A percentile compares a stretch with the other conserved stretches of the same genome.
These are phyloP conservation scores for Trichoderma cornu-damae DNA, from an alignment of 2,329 filamentous ascomycete species.

Conservation along the genomic window DNA sequence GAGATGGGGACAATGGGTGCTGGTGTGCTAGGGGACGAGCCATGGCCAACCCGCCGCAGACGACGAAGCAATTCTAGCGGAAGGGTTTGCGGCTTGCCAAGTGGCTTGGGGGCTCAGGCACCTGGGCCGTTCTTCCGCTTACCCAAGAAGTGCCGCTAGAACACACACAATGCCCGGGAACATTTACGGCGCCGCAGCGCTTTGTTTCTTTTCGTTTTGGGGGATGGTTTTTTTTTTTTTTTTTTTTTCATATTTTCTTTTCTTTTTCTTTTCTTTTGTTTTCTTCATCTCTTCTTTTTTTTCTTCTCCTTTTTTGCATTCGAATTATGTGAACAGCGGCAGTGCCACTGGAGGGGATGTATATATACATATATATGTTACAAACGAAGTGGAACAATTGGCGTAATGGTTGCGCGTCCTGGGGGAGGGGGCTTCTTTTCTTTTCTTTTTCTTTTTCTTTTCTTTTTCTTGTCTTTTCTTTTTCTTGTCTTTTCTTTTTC, in stretches of 20 bases:
- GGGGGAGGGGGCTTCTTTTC: no score
- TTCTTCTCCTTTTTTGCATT: no score
- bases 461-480: no score
- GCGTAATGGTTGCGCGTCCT: conserved; percentile 3
- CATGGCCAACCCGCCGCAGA: conserved; percentile 22
- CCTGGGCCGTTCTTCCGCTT: neutral
- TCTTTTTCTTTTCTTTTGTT: no score
- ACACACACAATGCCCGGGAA: neutral
- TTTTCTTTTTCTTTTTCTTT: no score
- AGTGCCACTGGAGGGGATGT: neutral
- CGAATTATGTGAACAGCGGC: neutral
- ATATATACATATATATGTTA: neutral
- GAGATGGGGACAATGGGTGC: conserved; percentile 66
- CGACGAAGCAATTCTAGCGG: conserved; percentile 33
- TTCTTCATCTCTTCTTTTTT: no score
- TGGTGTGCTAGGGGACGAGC: conserved; percentile 47
- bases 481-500: no score
- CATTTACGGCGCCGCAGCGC: neutral
- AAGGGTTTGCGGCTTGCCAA: neutral
- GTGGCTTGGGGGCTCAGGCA: neutral
- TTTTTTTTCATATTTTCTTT: no score
- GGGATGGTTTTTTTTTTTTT: no score
- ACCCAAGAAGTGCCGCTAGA: neutral
- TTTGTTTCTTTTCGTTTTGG: no score
- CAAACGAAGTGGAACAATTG: neutral